phyloP scores from a whole-genome alignment of 2,329 filamentous ascomycete species.

The Colletotrichum chlorophyti region DNA sequence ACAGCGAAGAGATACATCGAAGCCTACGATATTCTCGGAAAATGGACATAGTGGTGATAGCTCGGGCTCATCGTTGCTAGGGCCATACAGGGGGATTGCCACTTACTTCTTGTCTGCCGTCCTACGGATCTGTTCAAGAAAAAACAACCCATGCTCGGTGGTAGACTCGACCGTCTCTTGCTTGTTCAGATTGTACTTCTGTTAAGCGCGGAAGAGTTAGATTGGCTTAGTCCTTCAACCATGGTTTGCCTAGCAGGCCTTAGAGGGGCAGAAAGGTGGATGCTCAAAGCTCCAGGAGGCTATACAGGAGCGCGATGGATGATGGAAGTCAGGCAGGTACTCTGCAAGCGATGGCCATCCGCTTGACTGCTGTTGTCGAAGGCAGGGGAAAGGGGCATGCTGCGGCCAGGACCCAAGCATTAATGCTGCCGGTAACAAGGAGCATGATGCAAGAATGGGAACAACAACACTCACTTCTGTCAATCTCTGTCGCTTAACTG shows the following conservation, averaged over 20 bases:
- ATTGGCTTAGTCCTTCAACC: constrained; percentile 18
- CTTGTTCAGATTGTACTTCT: constrained; percentile 56
- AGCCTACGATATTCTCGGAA: background rate
- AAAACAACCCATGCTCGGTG: constrained; percentile 72
- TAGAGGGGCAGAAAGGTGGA: background rate
- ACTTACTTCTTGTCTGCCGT: constrained; percentile 83
- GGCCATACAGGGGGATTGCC: too few species aligned
- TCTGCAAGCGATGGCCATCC: background rate
- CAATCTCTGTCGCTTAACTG: constrained; percentile 61
- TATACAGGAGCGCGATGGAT: constrained; percentile 12
- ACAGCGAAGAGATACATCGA: too few species aligned
- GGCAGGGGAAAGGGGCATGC: background rate
- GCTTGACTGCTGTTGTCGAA: too few species aligned
- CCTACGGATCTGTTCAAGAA: constrained; percentile 76
- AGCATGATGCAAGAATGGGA: constrained; percentile 24
- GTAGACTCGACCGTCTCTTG: constrained; percentile 73
- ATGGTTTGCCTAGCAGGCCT: constrained; percentile 11
- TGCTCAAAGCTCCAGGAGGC: background rate
- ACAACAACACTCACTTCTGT: constrained; percentile 50
- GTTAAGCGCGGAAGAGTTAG: constrained; percentile 1
- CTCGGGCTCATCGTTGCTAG: too few species aligned
- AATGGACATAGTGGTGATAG: too few species aligned
- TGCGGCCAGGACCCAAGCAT: background rate
- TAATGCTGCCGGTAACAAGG: constrained; percentile 31
- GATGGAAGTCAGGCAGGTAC: background rate